Percentiles rank a stretch among this genome's conserved stretches.
Conservation (phyloP, 352 stramenopile species). For the Globisporangium abappressorium region DNA sequence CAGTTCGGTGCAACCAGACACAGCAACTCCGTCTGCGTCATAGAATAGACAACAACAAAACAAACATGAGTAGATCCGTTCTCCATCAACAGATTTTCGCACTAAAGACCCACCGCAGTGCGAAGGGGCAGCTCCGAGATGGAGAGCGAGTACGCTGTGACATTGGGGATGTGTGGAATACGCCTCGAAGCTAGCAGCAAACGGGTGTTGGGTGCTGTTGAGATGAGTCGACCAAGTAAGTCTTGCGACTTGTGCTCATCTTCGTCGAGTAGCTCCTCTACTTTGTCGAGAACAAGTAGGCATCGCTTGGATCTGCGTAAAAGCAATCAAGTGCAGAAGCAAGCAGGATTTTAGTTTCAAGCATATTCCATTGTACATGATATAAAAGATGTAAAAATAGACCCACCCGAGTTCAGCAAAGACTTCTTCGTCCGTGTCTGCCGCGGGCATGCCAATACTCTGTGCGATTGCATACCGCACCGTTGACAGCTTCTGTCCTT, state of each 20-base stretch:
- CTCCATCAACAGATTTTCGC: background rate
- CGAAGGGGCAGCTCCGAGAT: constrained; percentile 68
- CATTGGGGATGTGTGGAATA: constrained; percentile 72
- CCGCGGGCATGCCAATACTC: constrained; percentile 69
- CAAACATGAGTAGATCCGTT: background rate
- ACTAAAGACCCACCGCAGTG: constrained; percentile 44
- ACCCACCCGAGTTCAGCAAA: constrained; percentile 64
- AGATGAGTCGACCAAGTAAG: constrained; percentile 66
- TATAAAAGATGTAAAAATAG: background rate
- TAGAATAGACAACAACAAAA: constrained; percentile 6
- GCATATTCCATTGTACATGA: background rate
- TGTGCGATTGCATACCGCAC: constrained; percentile 81
- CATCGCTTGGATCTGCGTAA: constrained; percentile 50
- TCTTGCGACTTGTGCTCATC: constrained; percentile 73
- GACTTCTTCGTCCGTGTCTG: constrained; percentile 72
- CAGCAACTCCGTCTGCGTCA: constrained; percentile 55
- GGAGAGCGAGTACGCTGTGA: constrained; percentile 75
- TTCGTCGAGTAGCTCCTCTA: constrained; percentile 75
- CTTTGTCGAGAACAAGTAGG: constrained; percentile 77
- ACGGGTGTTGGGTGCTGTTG: constrained; percentile 61
- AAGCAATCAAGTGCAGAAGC: background rate
- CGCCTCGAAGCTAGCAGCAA: constrained; percentile 68
- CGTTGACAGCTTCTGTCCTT: constrained; percentile 77
- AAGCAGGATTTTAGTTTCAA: background rate
- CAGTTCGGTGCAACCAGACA: constrained; percentile 65